phyloP scores from a whole-genome alignment of 75 land plant genomes.

The Isoetes taiwanensis region DNA sequence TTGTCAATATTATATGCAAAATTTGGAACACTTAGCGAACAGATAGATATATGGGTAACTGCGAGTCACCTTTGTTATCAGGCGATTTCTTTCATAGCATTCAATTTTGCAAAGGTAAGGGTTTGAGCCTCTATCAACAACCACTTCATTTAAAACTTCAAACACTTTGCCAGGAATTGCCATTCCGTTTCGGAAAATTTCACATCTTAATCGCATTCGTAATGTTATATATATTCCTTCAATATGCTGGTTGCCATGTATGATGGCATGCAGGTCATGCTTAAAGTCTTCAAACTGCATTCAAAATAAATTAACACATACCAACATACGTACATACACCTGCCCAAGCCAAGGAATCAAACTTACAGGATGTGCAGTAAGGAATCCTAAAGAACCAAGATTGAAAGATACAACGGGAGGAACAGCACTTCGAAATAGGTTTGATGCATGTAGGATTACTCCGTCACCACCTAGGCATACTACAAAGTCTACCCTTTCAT shows the following conservation, averaged over 20 bases:
- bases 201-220: slow-evolving; percentile 84
- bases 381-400: slow-evolving; percentile 95
- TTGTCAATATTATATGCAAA: too few species aligned
- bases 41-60: too few species aligned
- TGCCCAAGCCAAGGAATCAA: not conserved
- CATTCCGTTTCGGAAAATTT: slow-evolving; percentile 75
- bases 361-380: slow-evolving; percentile 88
- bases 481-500: slow-evolving; percentile 96
- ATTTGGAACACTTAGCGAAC: too few species aligned
- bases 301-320: not conserved
- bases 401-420: slow-evolving; percentile 98
- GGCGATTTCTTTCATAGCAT: slow-evolving; percentile 84
- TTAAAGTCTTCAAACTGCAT: slow-evolving; percentile 66
- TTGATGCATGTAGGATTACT: slow-evolving; percentile 95
- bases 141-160: slow-evolving; percentile 91
- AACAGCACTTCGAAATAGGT: slow-evolving; percentile 74
- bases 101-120: slow-evolving; percentile 97
- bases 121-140: slow-evolving; percentile 95
- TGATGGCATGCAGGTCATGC: slow-evolving; percentile 68
- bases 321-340: not conserved
- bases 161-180: slow-evolving; percentile 89
- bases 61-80: slow-evolving; percentile 91
- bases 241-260: slow-evolving; percentile 68
- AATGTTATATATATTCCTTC: slow-evolving; percentile 97
- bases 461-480: slow-evolving; percentile 99